Evolutionary conservation across 345 rosid genomes (phyloP).

Genomic region (Cardamine resedifolia): DNA sequence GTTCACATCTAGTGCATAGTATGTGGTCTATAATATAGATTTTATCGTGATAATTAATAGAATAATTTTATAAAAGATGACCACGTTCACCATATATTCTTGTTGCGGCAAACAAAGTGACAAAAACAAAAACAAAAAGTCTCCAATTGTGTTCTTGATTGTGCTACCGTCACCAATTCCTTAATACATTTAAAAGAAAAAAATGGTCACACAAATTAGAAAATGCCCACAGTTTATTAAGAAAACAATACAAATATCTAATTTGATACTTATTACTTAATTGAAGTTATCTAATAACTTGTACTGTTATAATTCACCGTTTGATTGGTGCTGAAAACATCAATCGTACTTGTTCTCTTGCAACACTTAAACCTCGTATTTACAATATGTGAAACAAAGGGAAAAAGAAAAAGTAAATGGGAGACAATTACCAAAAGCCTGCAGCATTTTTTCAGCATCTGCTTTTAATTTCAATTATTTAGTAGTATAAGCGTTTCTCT

Average conservation of each 20-base stretch:
- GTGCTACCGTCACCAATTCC: background rate
- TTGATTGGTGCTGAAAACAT: background rate
- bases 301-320: background rate
- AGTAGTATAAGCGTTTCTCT: background rate
- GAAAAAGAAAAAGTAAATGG: slow-evolving; percentile 1
- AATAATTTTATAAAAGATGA: background rate
- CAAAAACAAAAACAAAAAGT: no score
- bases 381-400: slow-evolving; percentile 15
- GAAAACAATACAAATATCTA: background rate
- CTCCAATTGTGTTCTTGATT: background rate
- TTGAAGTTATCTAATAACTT: background rate
- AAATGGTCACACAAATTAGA: background rate
- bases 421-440: slow-evolving; percentile 34
- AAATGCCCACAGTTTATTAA: background rate
- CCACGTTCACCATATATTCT: background rate
- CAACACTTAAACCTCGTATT: slow-evolving; percentile 25
- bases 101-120: slow-evolving; percentile 9
- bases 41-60: background rate
- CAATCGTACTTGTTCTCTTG: slow-evolving; percentile 1
- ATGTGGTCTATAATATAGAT: background rate
- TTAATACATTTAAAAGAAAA: background rate
- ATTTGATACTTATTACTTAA: background rate
- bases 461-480: slow-evolving; percentile 5
- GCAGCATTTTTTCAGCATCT: slow-evolving; percentile 28
- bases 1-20: background rate